A percentile compares a stretch with the other conserved stretches of the same genome.
phyloP scores from a whole-genome alignment of 148 eudicot species.

The Silene conica region DNA sequence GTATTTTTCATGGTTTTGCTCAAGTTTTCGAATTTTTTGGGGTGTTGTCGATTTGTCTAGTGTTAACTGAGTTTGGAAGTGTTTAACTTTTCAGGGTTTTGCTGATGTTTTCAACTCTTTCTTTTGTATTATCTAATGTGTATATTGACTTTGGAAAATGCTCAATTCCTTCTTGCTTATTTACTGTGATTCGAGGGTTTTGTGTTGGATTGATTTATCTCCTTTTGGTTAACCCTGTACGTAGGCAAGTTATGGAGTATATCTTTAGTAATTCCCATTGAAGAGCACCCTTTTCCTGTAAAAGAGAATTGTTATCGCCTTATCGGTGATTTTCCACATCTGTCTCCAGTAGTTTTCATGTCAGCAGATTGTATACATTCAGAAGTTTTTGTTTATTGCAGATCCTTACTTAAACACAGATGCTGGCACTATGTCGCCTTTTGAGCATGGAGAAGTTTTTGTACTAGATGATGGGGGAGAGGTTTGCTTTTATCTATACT shows the following conservation, averaged over 20 bases:
- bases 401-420: slow-evolving; percentile 97
- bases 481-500: slow-evolving; percentile 39
- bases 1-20: background rate
- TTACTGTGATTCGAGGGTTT: background rate
- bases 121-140: too few relatives aligned
- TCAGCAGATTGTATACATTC: background rate
- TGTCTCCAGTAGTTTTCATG: background rate
- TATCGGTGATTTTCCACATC: background rate
- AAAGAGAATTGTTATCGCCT: background rate
- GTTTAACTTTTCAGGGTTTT: background rate
- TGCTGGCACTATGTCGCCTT: slow-evolving; percentile 98
- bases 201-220: too few relatives aligned
- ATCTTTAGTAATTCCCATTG: background rate
- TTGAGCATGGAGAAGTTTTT: slow-evolving; percentile 94
- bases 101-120: background rate
- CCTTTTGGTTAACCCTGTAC: too few relatives aligned
- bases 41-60: background rate
- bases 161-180: background rate
- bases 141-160: background rate
- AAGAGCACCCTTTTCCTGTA: background rate
- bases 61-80: background rate
- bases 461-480: slow-evolving; percentile 98
- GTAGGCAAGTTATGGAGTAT: too few relatives aligned
- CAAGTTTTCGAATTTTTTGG: background rate
- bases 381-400: slow-evolving; percentile 33